Evolutionary conservation across 176 grass and related monocot species (phyloP), one percentile per base, ranked within the genome.

Genomic region (Oryza brachyantha): DNA sequence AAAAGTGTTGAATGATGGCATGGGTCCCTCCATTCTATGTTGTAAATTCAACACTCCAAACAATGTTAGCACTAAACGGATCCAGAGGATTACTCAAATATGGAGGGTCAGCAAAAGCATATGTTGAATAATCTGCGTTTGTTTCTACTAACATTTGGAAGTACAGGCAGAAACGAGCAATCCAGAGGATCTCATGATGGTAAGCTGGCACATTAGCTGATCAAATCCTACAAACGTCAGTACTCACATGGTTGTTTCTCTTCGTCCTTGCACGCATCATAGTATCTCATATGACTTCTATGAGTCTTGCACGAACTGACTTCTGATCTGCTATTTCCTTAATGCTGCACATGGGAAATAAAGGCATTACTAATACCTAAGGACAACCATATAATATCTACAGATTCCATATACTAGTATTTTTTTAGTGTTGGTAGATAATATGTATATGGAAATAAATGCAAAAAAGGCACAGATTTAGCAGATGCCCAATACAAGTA

Each of bases 331-430:
- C 4, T 60, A 88, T 71, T 73, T 88, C 67, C 48, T 84, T 83
- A 79, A 99, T 85, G 64, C 96, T 99, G 96, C 84, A 50, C 29
- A 82, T 29, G 29, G 32, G 78, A n/a, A 74, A 3, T 74, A 65
- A 52, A 5, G 10, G 21, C 7, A 2, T 83, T 21, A 35, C n/a
- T n/a, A n/a, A 60, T 80, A 71, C 37, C 72, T 58, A 72, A 40
- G 60, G 41, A 3, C 68, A 67, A 34, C 3, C 16, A 22, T 74
- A 68, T 54, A 64, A 68, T 41, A 62, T n/a, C n/a, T 36, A 37
- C 5, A 77, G 29, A 29, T 28, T 42, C 5, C 10, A 48, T 54
- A 38, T 12, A n/a, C 24, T 28, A 71, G 0, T 31, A 41, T 24
- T 48, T 57, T 57, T 48, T 48, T 57, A 55, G 52, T 55, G 52